Evolutionary conservation across 495 filamentous ascomycete species (phyloP).

Genomic region (Neurospora sp.): DNA sequence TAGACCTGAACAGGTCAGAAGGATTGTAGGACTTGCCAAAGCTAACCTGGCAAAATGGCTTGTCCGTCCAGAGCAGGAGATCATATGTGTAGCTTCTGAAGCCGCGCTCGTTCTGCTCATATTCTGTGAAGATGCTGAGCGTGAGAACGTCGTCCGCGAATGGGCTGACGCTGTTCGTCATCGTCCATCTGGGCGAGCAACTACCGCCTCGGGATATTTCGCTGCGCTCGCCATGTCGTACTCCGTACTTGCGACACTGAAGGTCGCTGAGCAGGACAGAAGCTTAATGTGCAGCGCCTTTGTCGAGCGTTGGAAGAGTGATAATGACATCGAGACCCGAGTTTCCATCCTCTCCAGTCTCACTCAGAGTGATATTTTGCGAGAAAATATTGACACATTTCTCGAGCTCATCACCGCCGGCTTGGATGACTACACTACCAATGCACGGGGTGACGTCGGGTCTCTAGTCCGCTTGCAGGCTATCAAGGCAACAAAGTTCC

Average conservation of each 20-base stretch:
- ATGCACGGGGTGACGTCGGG: slow-evolving; percentile 78
- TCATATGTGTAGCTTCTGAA: slow-evolving; percentile 30
- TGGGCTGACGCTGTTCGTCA: slow-evolving; percentile 28
- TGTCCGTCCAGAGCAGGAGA: slow-evolving; percentile 29
- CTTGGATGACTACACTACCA: slow-evolving; percentile 82
- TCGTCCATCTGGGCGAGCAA: slow-evolving; percentile 17
- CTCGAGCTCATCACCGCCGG: slow-evolving; percentile 35
- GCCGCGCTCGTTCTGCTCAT: slow-evolving; percentile 31
- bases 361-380: slow-evolving; percentile 31
- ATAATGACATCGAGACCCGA: slow-evolving; percentile 45
- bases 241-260: slow-evolving; percentile 14
- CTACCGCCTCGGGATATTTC: slow-evolving; percentile 23
- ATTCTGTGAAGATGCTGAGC: slow-evolving; percentile 18
- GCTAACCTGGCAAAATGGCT: slow-evolving; percentile 29
- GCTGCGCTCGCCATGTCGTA: slow-evolving; percentile 31
- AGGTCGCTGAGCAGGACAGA: slow-evolving; percentile 5
- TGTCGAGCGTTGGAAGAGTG: slow-evolving; percentile 29
- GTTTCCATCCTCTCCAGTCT: slow-evolving; percentile 53
- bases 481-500: slow-evolving; percentile 46
- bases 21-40: slow-evolving; percentile 17
- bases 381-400: slow-evolving; percentile 22
- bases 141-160: slow-evolving; percentile 21
- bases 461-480: slow-evolving; percentile 73
- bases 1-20: neutral
- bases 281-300: slow-evolving; percentile 19